Conservation (phyloP, 495 filamentous ascomycete species). For the Annulohypoxylon stygium region DNA sequence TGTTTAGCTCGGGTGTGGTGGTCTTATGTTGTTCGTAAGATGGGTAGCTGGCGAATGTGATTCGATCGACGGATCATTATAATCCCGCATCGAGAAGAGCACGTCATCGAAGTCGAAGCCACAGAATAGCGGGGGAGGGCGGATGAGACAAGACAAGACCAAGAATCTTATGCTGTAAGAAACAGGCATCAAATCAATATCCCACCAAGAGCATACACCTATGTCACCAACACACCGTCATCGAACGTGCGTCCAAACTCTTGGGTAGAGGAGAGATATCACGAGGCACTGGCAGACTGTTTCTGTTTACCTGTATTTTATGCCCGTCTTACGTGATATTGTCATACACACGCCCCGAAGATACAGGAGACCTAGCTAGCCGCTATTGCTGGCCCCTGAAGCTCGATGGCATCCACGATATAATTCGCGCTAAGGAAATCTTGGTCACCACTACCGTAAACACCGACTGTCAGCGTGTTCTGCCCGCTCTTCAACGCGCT, state of each 20-base stretch:
- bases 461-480: constrained; percentile 69
- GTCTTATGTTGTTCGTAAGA: neutral
- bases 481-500: constrained; percentile 65
- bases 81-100: neutral
- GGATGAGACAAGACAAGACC: neutral
- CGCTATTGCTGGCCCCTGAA: constrained; percentile 48
- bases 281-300: too few relatives aligned
- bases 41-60: neutral
- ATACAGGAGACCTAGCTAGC: too few relatives aligned
- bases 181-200: neutral
- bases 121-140: neutral
- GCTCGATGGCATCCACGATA: constrained; percentile 66
- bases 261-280: too few relatives aligned
- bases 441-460: constrained; percentile 65
- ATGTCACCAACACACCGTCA: too few relatives aligned
- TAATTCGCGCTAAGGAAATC: constrained; percentile 68
- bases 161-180: neutral
- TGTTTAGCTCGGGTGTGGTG: neutral
- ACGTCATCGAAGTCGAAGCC: neutral
- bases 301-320: too few relatives aligned
- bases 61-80: neutral
- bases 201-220: too few relatives aligned
- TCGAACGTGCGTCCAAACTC: too few relatives aligned
- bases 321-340: too few relatives aligned
- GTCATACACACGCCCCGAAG: too few relatives aligned